Evolutionary conservation across 805 yeast genomes (phyloP).

Genomic region (Teunomyces aglyptinius): DNA sequence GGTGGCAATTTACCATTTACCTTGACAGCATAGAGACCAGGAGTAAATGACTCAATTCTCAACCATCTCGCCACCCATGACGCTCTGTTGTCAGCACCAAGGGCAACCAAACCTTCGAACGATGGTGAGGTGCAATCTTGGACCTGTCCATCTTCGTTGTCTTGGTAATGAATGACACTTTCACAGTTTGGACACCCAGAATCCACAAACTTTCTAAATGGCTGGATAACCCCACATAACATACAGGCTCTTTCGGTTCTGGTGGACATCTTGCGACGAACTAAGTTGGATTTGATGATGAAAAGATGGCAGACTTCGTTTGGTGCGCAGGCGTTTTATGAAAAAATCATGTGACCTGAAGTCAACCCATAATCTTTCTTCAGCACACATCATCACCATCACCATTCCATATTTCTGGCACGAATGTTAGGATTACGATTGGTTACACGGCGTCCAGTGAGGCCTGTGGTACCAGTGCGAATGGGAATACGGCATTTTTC

Average conservation of each 20-base stretch:
- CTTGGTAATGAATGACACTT: constrained; percentile 70
- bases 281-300: background rate
- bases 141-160: constrained; percentile 78
- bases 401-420: background rate
- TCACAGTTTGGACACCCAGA: constrained; percentile 98
- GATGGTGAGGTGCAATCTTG: constrained; percentile 95
- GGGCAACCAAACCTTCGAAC: constrained; percentile 91
- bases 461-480: background rate
- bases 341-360: background rate
- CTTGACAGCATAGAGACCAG: constrained; percentile 92
- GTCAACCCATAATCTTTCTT: background rate
- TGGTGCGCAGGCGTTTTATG: background rate
- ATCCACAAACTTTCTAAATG: constrained; percentile 66
- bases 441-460: background rate
- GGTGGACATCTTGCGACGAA: constrained; percentile 38
- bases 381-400: background rate
- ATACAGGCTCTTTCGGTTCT: constrained; percentile 91
- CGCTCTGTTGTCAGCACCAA: constrained; percentile 70
- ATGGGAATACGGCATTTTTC: constrained; percentile 20
- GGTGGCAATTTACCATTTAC: constrained; percentile 90
- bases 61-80: constrained; percentile 98
- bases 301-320: background rate
- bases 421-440: background rate
- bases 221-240: constrained; percentile 92
- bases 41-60: constrained; percentile 80